Evolutionary conservation across 169 alveolate genomes (phyloP).

Genomic region (Cryptosporidium tyzzeri): DNA sequence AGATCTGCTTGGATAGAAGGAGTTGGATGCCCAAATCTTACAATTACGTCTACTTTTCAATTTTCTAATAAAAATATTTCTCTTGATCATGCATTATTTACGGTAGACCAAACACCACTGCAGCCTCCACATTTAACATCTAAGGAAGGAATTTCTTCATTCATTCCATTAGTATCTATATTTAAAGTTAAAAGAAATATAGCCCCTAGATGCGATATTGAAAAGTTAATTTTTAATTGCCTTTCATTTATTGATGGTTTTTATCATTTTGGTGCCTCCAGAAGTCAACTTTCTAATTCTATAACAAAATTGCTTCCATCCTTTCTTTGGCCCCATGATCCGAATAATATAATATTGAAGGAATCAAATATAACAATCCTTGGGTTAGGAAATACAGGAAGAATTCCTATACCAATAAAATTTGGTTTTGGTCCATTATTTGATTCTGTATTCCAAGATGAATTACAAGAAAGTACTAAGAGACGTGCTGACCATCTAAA

Average conservation of each 20-base stretch:
- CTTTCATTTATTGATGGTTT: constrained; percentile 15
- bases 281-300: not conserved
- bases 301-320: constrained; percentile 56
- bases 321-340: constrained; percentile 73
- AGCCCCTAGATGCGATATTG: not conserved
- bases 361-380: constrained; percentile 47
- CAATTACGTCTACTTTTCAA: constrained; percentile 59
- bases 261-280: not conserved
- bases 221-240: not conserved
- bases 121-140: constrained; percentile 71
- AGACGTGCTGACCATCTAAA: not conserved
- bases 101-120: constrained; percentile 70
- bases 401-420: constrained; percentile 29
- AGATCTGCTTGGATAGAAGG: constrained; percentile 75
- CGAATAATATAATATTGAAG: constrained; percentile 36
- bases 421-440: constrained; percentile 64
- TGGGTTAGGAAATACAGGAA: constrained; percentile 61
- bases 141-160: constrained; percentile 60
- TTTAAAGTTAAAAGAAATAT: constrained; percentile 11
- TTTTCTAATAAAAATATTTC: constrained; percentile 31
- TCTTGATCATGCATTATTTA: constrained; percentile 2
- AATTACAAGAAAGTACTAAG: not conserved
- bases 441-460: constrained; percentile 9
- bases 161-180: constrained; percentile 55
- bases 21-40: constrained; percentile 72